Percentiles rank a stretch among this genome's conserved stretches.
phyloP scores from a whole-genome alignment of 2,329 filamentous ascomycete genomes.

The Fusarium sulawesiense region DNA sequence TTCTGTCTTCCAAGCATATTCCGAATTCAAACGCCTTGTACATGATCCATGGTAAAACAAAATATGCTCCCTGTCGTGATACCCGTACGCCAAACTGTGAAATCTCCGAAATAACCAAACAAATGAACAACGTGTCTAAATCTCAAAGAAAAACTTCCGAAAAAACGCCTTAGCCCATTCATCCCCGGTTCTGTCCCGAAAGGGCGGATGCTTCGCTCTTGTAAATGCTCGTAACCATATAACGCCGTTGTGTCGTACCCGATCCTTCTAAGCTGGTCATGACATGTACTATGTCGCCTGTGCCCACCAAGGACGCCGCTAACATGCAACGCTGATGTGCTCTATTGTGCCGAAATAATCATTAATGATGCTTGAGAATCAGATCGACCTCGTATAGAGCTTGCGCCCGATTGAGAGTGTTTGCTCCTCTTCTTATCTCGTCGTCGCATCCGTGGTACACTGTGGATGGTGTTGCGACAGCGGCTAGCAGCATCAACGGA shows the following conservation, averaged over 20 bases:
- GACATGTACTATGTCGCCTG: slow-evolving; percentile 15
- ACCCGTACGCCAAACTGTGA: slow-evolving; percentile 25
- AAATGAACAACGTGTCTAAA: neutral
- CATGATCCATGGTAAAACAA: slow-evolving; percentile 3
- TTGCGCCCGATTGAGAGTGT: slow-evolving; percentile 12
- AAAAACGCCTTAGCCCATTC: slow-evolving; percentile 26
- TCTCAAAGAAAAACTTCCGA: neutral
- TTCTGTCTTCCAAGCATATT: slow-evolving; percentile 37
- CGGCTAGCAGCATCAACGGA: slow-evolving; percentile 42
- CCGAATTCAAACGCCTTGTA: slow-evolving; percentile 14
- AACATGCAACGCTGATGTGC: neutral
- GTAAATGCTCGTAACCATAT: slow-evolving; percentile 35
- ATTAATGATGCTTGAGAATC: slow-evolving; percentile 10
- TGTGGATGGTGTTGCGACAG: slow-evolving; percentile 42
- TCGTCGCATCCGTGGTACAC: slow-evolving; percentile 44
- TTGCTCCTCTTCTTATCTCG: slow-evolving; percentile 41
- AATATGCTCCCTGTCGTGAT: slow-evolving; percentile 17
- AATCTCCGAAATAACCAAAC: neutral
- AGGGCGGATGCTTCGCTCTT: slow-evolving; percentile 36
- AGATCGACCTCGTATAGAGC: slow-evolving; percentile 4
- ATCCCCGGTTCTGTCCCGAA: slow-evolving; percentile 17
- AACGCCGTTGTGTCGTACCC: slow-evolving; percentile 36
- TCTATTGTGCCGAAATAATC: slow-evolving; percentile 8
- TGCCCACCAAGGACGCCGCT: slow-evolving; percentile 9
- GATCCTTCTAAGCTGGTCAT: slow-evolving; percentile 5